A percentile compares a stretch with the other conserved stretches of the same genome.
phyloP scores from a whole-genome alignment of 345 rosid species.

The Salix brachista region DNA sequence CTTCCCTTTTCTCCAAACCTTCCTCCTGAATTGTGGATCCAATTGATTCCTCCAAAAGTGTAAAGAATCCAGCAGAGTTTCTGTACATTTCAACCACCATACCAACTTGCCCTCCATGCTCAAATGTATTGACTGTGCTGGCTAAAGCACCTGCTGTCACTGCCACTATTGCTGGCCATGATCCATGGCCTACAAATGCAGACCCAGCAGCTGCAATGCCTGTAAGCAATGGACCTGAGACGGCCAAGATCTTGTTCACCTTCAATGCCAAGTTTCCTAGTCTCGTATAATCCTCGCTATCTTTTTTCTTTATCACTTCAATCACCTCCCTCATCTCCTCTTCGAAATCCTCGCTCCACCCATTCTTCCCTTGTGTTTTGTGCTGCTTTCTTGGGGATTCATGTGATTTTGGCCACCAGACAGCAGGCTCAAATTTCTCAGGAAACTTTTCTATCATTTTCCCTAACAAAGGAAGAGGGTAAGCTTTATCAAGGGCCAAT shows the following conservation, averaged over 20 bases:
- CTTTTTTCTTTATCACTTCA: slow-evolving; percentile 32
- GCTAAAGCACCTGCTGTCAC: slow-evolving; percentile 38
- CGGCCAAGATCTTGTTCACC: slow-evolving; percentile 43
- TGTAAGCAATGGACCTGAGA: slow-evolving; percentile 40
- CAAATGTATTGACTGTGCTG: slow-evolving; percentile 27
- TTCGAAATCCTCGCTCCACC: slow-evolving; percentile 38
- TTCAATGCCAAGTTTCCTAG: slow-evolving; percentile 38
- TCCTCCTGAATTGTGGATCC: slow-evolving; percentile 20
- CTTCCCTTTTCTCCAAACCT: slow-evolving; percentile 27
- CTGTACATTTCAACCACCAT: slow-evolving; percentile 60
- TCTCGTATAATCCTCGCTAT: slow-evolving; percentile 36
- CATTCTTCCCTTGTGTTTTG: slow-evolving; percentile 2
- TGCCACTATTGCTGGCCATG: slow-evolving; percentile 24
- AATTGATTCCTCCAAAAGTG: slow-evolving; percentile 29
- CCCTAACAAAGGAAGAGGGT: slow-evolving; percentile 40
- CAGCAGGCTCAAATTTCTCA: slow-evolving; percentile 20
- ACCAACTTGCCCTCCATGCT: slow-evolving; percentile 51
- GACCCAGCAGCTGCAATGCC: slow-evolving; percentile 37
- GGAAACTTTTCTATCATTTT: slow-evolving; percentile 40
- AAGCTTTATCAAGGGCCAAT: slow-evolving; percentile 35
- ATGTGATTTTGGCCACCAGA: slow-evolving; percentile 29
- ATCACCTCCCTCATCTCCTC: slow-evolving; percentile 38
- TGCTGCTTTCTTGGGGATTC: not conserved
- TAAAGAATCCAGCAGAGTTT: slow-evolving; percentile 41
- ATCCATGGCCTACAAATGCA: slow-evolving; percentile 10